Evolutionary conservation across 106 monocot genomes (phyloP).

Genomic region (Dioscorea zingiberensis): DNA sequence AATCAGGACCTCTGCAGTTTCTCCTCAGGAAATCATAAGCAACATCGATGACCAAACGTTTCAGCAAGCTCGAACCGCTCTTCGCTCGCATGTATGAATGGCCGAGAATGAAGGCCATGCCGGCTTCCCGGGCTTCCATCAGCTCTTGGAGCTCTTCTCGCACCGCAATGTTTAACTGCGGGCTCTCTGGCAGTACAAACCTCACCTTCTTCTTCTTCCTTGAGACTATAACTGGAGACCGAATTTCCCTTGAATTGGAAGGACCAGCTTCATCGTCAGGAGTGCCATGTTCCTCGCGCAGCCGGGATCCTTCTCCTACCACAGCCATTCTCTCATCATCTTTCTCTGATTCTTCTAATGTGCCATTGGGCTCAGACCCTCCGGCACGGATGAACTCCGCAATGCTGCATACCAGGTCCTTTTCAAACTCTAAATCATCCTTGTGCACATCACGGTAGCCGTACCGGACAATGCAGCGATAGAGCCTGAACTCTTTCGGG

Average conservation of each 20-base stretch:
- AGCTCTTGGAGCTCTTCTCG: conserved; percentile 74
- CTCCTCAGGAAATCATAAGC: conserved; percentile 81
- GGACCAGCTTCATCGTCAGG: conserved; percentile 24
- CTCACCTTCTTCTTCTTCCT: conserved; percentile 67
- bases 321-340: conserved; percentile 66
- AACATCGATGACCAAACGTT: conserved; percentile 62
- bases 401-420: conserved; percentile 85
- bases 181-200: conserved; percentile 70
- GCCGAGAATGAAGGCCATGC: conserved; percentile 91
- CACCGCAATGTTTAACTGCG: conserved; percentile 24
- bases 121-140: conserved; percentile 83
- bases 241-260: conserved; percentile 45
- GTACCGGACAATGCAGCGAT: conserved; percentile 86
- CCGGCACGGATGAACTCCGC: conserved; percentile 77
- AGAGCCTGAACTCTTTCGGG: conserved; percentile 65
- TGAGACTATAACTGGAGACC: conserved; percentile 26
- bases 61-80: conserved; percentile 68
- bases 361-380: conserved; percentile 17
- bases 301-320: conserved; percentile 31
- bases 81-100: conserved; percentile 76
- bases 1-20: conserved; percentile 64
- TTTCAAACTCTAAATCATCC: conserved; percentile 90
- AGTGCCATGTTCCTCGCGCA: conserved; percentile 33
- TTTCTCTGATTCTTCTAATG: conserved; percentile 27
- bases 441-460: conserved; percentile 93